Evolutionary conservation across 1,284 basidiomycete genomes (phyloP).

Genomic region (Phenoliferia sp.): DNA sequence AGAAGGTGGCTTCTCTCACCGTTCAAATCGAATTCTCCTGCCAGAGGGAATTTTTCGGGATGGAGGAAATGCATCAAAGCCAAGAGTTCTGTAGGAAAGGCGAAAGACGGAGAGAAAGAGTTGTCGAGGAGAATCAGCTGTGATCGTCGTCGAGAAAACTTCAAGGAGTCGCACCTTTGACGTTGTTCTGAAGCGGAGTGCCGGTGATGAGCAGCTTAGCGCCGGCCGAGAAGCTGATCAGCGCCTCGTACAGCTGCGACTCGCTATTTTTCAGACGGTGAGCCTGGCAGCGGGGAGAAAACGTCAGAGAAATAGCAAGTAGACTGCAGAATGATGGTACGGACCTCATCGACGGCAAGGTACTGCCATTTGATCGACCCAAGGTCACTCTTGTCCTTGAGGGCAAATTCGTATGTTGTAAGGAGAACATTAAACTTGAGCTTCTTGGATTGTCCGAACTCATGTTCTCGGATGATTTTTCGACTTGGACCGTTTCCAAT

Average conservation of each 20-base stretch:
- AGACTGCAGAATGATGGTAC: conserved; percentile 21
- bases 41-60: conserved; percentile 91
- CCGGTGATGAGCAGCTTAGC: conserved; percentile 96
- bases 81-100: conserved; percentile 64
- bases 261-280: conserved; percentile 98
- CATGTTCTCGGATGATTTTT: conserved; percentile 84
- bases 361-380: conserved; percentile 96
- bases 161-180: conserved; percentile 67
- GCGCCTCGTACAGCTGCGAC: conserved; percentile 91
- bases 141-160: too few species aligned
- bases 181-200: conserved; percentile 97
- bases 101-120: background rate
- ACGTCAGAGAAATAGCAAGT: background rate
- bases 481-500: conserved; percentile 85
- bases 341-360: conserved; percentile 88
- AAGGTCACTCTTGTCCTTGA: conserved; percentile 85
- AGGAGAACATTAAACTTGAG: conserved; percentile 95
- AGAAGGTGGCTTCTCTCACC: too few species aligned
- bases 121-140: conserved; percentile 10
- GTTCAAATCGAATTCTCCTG: conserved; percentile 82
- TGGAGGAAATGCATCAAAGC: conserved; percentile 98
- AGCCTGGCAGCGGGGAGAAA: too few species aligned
- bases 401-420: conserved; percentile 94
- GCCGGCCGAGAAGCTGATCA: conserved; percentile 80
- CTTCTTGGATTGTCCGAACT: conserved; percentile 75